Conservation (phyloP, 352 stramenopile species). For the Pelagophyceae sp. region DNA sequence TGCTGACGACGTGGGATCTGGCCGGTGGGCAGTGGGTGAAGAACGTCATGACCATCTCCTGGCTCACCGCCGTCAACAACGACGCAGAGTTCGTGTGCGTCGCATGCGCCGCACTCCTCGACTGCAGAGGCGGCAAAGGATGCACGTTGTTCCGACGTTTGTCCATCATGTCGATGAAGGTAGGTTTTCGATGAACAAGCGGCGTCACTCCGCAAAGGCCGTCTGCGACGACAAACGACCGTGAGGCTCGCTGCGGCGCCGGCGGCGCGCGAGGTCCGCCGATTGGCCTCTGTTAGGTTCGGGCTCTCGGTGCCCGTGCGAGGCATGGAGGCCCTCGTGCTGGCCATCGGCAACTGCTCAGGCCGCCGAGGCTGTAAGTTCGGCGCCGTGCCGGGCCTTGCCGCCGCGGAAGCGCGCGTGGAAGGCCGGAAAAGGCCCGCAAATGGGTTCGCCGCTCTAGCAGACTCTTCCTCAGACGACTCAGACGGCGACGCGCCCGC, state of each 20-base stretch:
- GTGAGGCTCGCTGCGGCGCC: too few species aligned
- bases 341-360: conserved; percentile 57
- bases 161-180: too few species aligned
- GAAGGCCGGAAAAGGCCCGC: conserved; percentile 34
- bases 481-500: conserved; percentile 6
- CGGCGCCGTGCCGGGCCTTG: conserved; percentile 27
- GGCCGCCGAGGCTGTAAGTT: conserved; percentile 58
- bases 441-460: conserved; percentile 35
- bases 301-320: conserved; percentile 61
- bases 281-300: too few species aligned
- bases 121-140: too few species aligned
- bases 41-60: conserved; percentile 69
- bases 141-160: too few species aligned
- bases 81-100: conserved; percentile 62
- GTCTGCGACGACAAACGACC: neutral
- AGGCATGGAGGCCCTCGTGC: conserved; percentile 59
- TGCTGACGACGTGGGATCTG: conserved; percentile 46
- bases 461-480: neutral
- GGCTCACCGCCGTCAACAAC: conserved; percentile 73
- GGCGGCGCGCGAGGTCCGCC: neutral
- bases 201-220: conserved; percentile 47
- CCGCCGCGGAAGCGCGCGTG: neutral
- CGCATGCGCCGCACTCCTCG: too few species aligned
- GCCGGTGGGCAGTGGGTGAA: conserved; percentile 22
- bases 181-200: conserved; percentile 66